phyloP scores from a whole-genome alignment of 73 alveolate species.

The Durusdinium trenchii region DNA sequence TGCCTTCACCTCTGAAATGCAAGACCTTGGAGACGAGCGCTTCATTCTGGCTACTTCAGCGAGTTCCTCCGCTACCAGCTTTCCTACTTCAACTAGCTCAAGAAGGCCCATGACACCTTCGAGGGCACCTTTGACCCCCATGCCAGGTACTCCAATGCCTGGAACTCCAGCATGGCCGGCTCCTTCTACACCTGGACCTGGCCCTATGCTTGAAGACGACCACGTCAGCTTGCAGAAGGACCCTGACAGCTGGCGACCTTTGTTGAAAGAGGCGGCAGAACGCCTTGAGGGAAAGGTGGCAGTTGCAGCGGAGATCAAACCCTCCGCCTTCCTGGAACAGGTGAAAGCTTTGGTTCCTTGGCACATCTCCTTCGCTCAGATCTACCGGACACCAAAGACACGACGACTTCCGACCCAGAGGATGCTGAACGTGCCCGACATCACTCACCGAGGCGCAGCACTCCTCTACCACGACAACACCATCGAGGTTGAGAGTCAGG shows the following conservation, averaged over 20 bases:
- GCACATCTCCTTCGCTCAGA: not conserved
- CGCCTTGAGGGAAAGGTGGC: not conserved
- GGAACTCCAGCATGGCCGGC: not conserved
- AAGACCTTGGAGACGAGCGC: not conserved
- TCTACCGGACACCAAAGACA: not conserved
- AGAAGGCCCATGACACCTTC: not conserved
- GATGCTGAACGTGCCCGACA: not conserved
- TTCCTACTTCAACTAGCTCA: too few species aligned
- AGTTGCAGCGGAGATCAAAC: not conserved
- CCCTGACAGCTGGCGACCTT: not conserved
- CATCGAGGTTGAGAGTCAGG: not conserved
- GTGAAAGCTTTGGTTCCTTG: not conserved
- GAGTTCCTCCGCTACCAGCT: too few species aligned
- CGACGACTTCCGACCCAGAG: not conserved
- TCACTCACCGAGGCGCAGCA: not conserved
- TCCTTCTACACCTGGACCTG: too few species aligned
- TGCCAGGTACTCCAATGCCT: too few species aligned
- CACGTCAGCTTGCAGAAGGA: not conserved
- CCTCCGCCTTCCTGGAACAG: not conserved
- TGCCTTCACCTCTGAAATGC: not conserved
- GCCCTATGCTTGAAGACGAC: too few species aligned
- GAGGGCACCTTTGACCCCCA: not conserved
- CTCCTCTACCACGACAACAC: not conserved
- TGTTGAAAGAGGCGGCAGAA: not conserved
- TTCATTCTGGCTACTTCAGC: not conserved